Percentiles rank a stretch among this genome's conserved stretches.
These are phyloP conservation scores for Ustilago trichophora DNA, from an alignment of 1,284 basidiomycete species.

Conservation along the genomic window DNA sequence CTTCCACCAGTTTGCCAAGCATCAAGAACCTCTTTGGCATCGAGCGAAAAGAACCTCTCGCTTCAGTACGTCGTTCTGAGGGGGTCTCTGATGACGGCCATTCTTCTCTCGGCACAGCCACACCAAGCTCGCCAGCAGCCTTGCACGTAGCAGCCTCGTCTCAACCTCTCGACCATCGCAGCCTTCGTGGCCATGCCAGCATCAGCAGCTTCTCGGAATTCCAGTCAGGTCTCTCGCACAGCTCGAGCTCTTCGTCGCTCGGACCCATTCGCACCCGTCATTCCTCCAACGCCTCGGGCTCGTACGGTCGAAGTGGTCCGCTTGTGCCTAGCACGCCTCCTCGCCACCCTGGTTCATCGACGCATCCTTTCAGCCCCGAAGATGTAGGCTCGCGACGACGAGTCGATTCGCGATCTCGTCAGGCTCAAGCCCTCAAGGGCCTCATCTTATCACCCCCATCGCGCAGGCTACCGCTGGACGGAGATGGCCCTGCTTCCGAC, in stretches of 20 bases:
- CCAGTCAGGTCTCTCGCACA: constrained; percentile 29
- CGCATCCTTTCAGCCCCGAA: constrained; percentile 36
- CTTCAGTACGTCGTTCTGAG: constrained; percentile 29
- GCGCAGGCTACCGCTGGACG: constrained; percentile 33
- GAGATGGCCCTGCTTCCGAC: constrained; percentile 32
- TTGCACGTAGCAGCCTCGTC: constrained; percentile 12
- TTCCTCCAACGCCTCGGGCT: constrained; percentile 32
- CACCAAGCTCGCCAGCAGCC: constrained; percentile 27
- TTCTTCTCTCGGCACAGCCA: constrained; percentile 24
- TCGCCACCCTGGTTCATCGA: constrained; percentile 20
- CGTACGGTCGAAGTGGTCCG: constrained; percentile 24
- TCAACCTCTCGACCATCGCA: constrained; percentile 20
- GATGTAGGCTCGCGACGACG: constrained; percentile 24
- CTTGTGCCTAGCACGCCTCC: constrained; percentile 40
- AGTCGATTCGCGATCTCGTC: constrained; percentile 43
- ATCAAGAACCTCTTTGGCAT: constrained; percentile 48
- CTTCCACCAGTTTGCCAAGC: constrained; percentile 38
- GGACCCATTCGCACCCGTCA: constrained; percentile 41
- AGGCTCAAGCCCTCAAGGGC: constrained; percentile 41
- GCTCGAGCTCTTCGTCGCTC: constrained; percentile 41
- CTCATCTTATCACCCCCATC: constrained; percentile 46
- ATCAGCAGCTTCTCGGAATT: constrained; percentile 46
- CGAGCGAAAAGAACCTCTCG: constrained; percentile 34
- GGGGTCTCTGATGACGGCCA: constrained; percentile 25
- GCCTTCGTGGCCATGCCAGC: constrained; percentile 35